Percentiles rank a stretch among this genome's conserved stretches.
phyloP scores from a whole-genome alignment of 1,284 basidiomycete genomes.

The Stereum hirsutum region DNA sequence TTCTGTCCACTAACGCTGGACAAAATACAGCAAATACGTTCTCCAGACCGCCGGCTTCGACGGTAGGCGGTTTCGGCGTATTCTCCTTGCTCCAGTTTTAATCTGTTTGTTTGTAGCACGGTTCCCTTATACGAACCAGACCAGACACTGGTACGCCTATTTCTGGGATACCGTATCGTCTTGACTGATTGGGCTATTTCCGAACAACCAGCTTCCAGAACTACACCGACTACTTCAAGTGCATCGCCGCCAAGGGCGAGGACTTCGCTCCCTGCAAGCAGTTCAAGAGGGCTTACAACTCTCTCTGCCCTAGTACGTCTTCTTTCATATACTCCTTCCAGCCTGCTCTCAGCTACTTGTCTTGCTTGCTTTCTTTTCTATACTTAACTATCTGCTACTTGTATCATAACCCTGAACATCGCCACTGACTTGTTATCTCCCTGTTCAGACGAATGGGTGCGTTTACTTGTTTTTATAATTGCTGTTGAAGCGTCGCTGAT shows the following conservation, averaged over 20 bases:
- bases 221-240: conserved; percentile 98
- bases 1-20: too few species aligned
- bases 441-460: conserved; percentile 74
- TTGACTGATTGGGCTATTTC: background rate
- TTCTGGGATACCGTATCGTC: background rate
- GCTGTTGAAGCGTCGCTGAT: conserved; percentile 11
- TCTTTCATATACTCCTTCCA: conserved; percentile 4
- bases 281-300: conserved; percentile 95
- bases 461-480: conserved; percentile 14
- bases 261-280: conserved; percentile 98
- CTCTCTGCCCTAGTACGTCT: conserved; percentile 92
- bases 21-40: conserved; percentile 71
- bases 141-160: conserved; percentile 72
- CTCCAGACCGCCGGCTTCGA: conserved; percentile 85
- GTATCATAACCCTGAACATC: too few species aligned
- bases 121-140: conserved; percentile 96
- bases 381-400: too few species aligned
- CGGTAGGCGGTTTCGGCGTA: conserved; percentile 34
- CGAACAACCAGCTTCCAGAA: conserved; percentile 74
- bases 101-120: conserved; percentile 44
- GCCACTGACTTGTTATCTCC: background rate
- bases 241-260: conserved; percentile 94
- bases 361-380: too few species aligned
- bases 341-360: too few species aligned
- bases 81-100: conserved; percentile 1